Base-by-base conservation (phyloP, 192 early-diverging fungal species). In the Umbelopsis vinacea region DNA sequence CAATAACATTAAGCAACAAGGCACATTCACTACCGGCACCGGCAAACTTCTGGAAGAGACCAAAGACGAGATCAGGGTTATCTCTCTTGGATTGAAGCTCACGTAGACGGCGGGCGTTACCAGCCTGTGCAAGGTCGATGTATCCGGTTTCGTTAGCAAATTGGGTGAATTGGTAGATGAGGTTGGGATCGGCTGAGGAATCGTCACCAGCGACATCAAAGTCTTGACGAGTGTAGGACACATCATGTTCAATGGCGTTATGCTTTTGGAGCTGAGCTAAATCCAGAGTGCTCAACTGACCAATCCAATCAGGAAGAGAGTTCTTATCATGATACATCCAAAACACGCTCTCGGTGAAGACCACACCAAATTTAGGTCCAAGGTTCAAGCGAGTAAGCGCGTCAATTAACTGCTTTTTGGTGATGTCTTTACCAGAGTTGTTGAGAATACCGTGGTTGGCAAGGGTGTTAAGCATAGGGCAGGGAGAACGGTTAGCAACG, bases 211-310 rank as follows among this genome's bases (percentile, higher is more conserved):
- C 33, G 19, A 66, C 19, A 35, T 66, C 43, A 14, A n/a, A 50
- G 52, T 75, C 74, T 43, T n/a, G 21, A 38, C 74, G 52, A 2
- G 68, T 46, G 40, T 69, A 50, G 10, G 74, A 75, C 8, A 66
- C 74, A 48, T 75, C 74, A 35, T 75, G 74, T 66, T 75, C 74
- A 40, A 75, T 75, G 19, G 54, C 22, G 46, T 70, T 70, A 45
- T 75, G 74, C 15, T 23, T 69, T n/a, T 38, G 45, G 8, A 72
- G 11, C 15, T 52, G 60, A 47, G 57, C 71, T 23, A 72, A 52
- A 23, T 72, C 54, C 38, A 72, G 19, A 14, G 40, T 43, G 60
- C 43, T 15, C 22, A 47, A 15, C 33, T 48, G 52, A 24, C 52
- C 11, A 43, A 53, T 29, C 57, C 57, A 63, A 37, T 63, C 29